These are phyloP conservation scores for Aspergillus sp. DNA, from an alignment of 2,329 filamentous ascomycete genomes.

Conservation along the genomic window DNA sequence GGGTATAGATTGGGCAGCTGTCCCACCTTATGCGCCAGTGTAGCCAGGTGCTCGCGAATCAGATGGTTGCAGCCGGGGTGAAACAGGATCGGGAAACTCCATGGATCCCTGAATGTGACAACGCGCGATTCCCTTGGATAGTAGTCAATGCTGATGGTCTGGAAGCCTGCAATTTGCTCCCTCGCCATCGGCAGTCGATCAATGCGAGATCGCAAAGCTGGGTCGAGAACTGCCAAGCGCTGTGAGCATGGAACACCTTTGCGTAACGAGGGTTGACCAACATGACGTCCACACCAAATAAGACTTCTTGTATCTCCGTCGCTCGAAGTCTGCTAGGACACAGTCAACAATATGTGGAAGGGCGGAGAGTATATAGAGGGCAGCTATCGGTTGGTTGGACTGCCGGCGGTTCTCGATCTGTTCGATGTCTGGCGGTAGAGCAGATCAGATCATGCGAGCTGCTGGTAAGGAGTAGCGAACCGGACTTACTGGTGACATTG, in stretches of 20 bases:
- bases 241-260: constrained; percentile 25
- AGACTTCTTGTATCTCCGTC: constrained; percentile 75
- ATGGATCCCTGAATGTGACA: constrained; percentile 89
- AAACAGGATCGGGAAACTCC: constrained; percentile 91
- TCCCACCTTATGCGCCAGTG: constrained; percentile 81
- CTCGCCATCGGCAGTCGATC: constrained; percentile 71
- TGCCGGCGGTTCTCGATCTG: constrained; percentile 85
- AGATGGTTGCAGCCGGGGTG: constrained; percentile 87
- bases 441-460: constrained; percentile 20
- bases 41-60: constrained; percentile 80
- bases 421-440: constrained; percentile 74
- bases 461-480: background rate
- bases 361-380: constrained; percentile 88
- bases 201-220: constrained; percentile 71
- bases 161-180: constrained; percentile 77
- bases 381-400: constrained; percentile 87
- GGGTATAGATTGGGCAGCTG: constrained; percentile 17
- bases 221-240: constrained; percentile 63
- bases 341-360: constrained; percentile 89
- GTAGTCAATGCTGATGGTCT: constrained; percentile 84
- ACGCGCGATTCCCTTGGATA: constrained; percentile 89
- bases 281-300: constrained; percentile 84
- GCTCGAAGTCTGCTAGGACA: constrained; percentile 88
- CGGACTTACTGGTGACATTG: constrained; percentile 83
- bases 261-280: constrained; percentile 42